Percentiles rank a stretch among this genome's conserved stretches.
These are phyloP conservation scores for Quercus tomentella DNA, from an alignment of 331 rosid species.

Conservation along the genomic window DNA sequence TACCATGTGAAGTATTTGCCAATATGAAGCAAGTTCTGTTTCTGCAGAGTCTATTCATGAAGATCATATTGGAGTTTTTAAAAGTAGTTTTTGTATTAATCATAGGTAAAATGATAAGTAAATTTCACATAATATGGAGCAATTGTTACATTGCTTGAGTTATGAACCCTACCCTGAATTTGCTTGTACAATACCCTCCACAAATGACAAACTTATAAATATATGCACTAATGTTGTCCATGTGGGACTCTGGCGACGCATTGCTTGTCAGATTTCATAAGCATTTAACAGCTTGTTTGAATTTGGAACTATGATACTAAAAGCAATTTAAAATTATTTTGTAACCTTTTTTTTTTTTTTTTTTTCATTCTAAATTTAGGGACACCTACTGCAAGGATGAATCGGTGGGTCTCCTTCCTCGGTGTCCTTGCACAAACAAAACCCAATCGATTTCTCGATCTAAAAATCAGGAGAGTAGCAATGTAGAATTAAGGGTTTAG, in stretches of 20 bases:
- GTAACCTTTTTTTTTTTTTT: not conserved
- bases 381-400: conserved; percentile 96
- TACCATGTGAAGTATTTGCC: conserved; percentile 13
- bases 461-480: too few relatives aligned
- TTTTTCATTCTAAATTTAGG: conserved; percentile 38
- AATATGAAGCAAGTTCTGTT: not conserved
- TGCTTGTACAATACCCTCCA: too few relatives aligned
- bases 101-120: not conserved
- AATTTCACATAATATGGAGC: not conserved
- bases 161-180: not conserved
- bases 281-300: not conserved
- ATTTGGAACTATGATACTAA: not conserved
- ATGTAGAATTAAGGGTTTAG: too few relatives aligned
- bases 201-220: not conserved
- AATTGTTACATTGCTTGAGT: not conserved
- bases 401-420: not conserved
- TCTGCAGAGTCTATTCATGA: not conserved
- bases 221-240: not conserved
- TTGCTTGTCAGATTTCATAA: not conserved
- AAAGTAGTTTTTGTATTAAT: not conserved
- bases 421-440: too few relatives aligned
- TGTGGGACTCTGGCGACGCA: not conserved
- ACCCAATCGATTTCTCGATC: fast-evolving
- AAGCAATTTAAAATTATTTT: not conserved
- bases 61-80: not conserved